A percentile compares a stretch with the other conserved stretches of the same genome.
Conservation (phyloP, 2,329 filamentous ascomycete species). For the Spiromastix sp. region DNA sequence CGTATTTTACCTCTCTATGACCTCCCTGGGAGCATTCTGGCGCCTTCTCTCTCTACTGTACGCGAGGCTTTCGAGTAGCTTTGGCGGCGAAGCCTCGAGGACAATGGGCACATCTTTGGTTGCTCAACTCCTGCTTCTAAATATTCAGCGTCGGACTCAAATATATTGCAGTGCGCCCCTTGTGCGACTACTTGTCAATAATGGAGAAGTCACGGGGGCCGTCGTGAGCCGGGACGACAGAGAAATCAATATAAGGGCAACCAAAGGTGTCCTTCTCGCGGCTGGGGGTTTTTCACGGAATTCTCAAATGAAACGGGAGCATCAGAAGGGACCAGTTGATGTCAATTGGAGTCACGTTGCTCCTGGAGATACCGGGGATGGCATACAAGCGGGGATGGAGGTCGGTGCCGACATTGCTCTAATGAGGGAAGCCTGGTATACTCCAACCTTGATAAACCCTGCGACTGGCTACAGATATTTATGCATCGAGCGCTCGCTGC, state of each 20-base stretch:
- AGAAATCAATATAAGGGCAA: slow-evolving; percentile 15
- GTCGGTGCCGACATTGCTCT: slow-evolving; percentile 22
- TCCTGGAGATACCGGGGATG: slow-evolving; percentile 17
- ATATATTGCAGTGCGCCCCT: slow-evolving; percentile 10
- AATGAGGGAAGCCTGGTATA: slow-evolving; percentile 28
- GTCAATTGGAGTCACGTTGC: slow-evolving; percentile 13
- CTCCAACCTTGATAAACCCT: slow-evolving; percentile 21
- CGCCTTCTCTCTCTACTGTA: slow-evolving; percentile 6
- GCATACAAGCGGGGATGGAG: slow-evolving; percentile 18
- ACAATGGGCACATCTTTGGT: slow-evolving; percentile 16
- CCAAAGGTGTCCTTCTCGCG: slow-evolving; percentile 23
- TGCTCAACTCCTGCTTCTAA: slow-evolving; percentile 11
- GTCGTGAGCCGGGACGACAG: slow-evolving; percentile 15
- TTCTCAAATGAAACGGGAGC: slow-evolving; percentile 18
- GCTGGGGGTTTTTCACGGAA: slow-evolving; percentile 29
- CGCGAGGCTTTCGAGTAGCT: slow-evolving; percentile 2
- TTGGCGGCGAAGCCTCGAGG: slow-evolving; percentile 11
- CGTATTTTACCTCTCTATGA: slow-evolving; percentile 11
- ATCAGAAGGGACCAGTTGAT: slow-evolving; percentile 12
- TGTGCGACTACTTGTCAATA: slow-evolving; percentile 5
- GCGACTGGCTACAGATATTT: slow-evolving; percentile 12
- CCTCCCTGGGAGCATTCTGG: neutral
- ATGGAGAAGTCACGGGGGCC: slow-evolving; percentile 16
- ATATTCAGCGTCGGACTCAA: slow-evolving; percentile 6
- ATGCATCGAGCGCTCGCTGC: slow-evolving; percentile 20